These are phyloP conservation scores for Pyrenochaeta sp. DNA, from an alignment of 2,329 filamentous ascomycete genomes.

Conservation along the genomic window DNA sequence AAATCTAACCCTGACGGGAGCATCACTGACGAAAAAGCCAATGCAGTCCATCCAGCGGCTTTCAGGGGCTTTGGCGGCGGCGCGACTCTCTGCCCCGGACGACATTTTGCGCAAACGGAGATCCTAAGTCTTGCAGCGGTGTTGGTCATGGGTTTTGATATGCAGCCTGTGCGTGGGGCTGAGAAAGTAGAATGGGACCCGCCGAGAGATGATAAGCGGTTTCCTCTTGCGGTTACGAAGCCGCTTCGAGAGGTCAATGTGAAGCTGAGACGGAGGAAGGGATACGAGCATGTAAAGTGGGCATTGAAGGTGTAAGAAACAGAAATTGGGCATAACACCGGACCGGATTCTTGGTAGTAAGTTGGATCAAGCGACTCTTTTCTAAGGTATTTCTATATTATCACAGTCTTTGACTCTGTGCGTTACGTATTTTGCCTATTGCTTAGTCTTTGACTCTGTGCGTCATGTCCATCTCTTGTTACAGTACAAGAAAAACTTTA, in stretches of 20 bases:
- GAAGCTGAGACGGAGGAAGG: conserved; percentile 21
- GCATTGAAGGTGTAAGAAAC: background rate
- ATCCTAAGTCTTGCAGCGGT: conserved; percentile 40
- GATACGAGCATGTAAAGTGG: conserved; percentile 25
- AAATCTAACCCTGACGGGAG: conserved; percentile 23
- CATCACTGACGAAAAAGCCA: conserved; percentile 19
- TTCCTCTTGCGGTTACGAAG: conserved; percentile 31
- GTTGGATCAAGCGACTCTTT: too few relatives aligned
- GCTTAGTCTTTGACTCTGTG: too few relatives aligned
- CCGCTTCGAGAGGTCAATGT: conserved; percentile 25
- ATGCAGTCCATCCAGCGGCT: conserved; percentile 35
- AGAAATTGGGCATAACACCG: too few relatives aligned
- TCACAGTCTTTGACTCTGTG: too few relatives aligned
- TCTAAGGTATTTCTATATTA: too few relatives aligned
- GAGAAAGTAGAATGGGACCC: conserved; percentile 23
- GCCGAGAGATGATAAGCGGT: conserved; percentile 23
- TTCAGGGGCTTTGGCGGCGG: conserved; percentile 48
- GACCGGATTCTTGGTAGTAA: too few relatives aligned
- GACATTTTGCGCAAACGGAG: conserved; percentile 48
- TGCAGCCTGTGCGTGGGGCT: conserved; percentile 26
- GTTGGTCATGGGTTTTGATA: conserved; percentile 42
- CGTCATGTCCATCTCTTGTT: too few relatives aligned
- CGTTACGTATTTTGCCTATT: too few relatives aligned
- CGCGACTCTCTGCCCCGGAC: conserved; percentile 43
- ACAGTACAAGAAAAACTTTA: too few relatives aligned